Evolutionary conservation across 805 yeast species (phyloP), one percentile per base, ranked within the genome.

Genomic region (Maudiozyma bulderi): DNA sequence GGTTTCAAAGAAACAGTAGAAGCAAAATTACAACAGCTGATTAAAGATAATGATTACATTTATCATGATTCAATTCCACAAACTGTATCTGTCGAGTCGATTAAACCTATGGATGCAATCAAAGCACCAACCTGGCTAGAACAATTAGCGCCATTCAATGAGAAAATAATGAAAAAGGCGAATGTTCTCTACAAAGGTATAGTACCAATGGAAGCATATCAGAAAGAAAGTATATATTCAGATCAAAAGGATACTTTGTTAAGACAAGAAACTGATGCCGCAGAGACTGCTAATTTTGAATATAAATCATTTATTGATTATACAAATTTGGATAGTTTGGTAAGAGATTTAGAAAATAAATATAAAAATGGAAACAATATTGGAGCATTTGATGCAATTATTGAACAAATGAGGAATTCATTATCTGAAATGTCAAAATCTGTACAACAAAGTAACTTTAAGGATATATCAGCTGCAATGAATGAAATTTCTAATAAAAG

Each of bases 11-110:
- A 67, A 3, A 49, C 65, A 3, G 53, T 64, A 5, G 73, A 71
- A 14, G 65, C 64, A 13, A 70, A 73, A 45, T 53, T 70, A 11
- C 63, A 62, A 30, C 56, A 64, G 2, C 57, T 86, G 56, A 80
- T 76, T 29, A 88, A 85, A 55, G 98, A 91, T 60, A 91, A 91
- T 59, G 97, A 91, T 61, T 83, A 80, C 57, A 86, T 91, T 37
- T 91, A 86, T 61, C 95, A 93, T 65, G 91, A 84, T 20, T 58
- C 73, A 1, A 70, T 90, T 11, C 96, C 96, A 0, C 70, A 77
- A 4, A 66, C 67, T 32, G 77, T 54, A 2, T 56, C 60, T 6
- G 11, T 61, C n/a, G 67, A 59, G 28, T 43, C 47, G 14, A 53
- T 65, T 9, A 65, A 77, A 26, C 66, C 82, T 0, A 66, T 88